Conservation (phyloP, 805 yeast species). For the Starmerella stigmatis region DNA sequence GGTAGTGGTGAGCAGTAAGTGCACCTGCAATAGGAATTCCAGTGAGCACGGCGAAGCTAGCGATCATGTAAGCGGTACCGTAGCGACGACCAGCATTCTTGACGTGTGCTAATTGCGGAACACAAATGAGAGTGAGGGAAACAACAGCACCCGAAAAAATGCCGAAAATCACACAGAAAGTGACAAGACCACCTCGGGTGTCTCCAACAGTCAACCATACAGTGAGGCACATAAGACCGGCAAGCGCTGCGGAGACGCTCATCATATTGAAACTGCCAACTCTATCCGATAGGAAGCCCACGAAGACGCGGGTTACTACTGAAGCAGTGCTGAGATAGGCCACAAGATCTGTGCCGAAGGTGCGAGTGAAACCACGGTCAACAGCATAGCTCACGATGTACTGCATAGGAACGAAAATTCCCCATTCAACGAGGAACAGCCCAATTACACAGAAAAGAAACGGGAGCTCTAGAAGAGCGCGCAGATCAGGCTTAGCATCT, state of each 20-base stretch:
- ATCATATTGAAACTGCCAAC: constrained; percentile 51
- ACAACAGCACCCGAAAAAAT: constrained; percentile 49
- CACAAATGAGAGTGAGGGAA: constrained; percentile 57
- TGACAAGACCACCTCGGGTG: constrained; percentile 39
- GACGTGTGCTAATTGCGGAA: constrained; percentile 54
- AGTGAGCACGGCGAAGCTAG: constrained; percentile 31
- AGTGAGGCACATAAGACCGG: constrained; percentile 40
- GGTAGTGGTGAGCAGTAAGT: constrained; percentile 25
- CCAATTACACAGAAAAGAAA: constrained; percentile 28
- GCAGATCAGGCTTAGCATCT: constrained; percentile 27
- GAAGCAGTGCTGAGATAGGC: constrained; percentile 43
- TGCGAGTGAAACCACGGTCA: constrained; percentile 34
- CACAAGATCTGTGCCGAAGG: constrained; percentile 33
- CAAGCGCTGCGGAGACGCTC: constrained; percentile 38
- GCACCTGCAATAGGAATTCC: constrained; percentile 35
- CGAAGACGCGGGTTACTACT: constrained; percentile 44
- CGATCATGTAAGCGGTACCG: constrained; percentile 51
- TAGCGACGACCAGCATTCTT: constrained; percentile 57
- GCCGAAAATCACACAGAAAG: constrained; percentile 37
- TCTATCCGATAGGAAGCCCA: constrained; percentile 46
- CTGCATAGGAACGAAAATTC: constrained; percentile 42
- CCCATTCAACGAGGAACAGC: constrained; percentile 38
- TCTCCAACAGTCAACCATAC: constrained; percentile 55
- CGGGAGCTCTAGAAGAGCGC: constrained; percentile 26
- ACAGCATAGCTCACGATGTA: constrained; percentile 51